Base-by-base conservation (phyloP, 176 grass and related monocot genomes). In the Eleusine indica region DNA sequence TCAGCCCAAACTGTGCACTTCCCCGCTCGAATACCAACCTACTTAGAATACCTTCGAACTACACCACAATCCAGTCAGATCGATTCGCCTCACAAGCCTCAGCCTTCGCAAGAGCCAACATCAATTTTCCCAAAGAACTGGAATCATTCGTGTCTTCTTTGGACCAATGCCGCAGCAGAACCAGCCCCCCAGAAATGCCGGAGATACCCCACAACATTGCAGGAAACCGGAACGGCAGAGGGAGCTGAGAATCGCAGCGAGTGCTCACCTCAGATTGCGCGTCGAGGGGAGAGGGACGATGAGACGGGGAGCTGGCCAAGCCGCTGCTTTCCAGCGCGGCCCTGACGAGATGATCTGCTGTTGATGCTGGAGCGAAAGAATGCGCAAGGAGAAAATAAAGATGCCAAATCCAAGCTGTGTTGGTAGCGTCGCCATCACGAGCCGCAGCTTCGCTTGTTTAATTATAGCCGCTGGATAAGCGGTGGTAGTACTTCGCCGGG, bases 231-330 rank as follows among this genome's bases (percentile, higher is more conserved):
- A 62, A 56, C 15, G 73, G 22, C 35, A 19, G 32, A 3, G 22
- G 21, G 10, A 40, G 11, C 9, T 46, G 18, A 4, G 64, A 76
- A 39, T 38, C 64, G 41, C 9, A 25, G 7, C 40, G 37, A 41
- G 71, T 60, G 37, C 69, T 84, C 75, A 79, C 86, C 68, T 74
- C 47, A 40, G 81, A 58, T 58, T 37, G 2, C 49, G 60, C 75
- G 69, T 10, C 39, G 75, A 68, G 4, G 47, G 29, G 47, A 8
- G 49, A 47, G 68, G 4, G 25, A 0, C 11, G 54, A 83, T 6
- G 74, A 62, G 25, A 7, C 21, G 5, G 15, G 1, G 66, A 76
- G 52, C n/a, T 56, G 28, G 30, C 39, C 29, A 29, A 14, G 5
- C 8, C 73, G 56, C 44, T 4, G 73, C 71, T 60, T 66, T 80